Evolutionary conservation across 1,284 basidiomycete species (phyloP), one percentile per base, ranked within the genome.

Genomic region (Pseudozyma sp.): DNA sequence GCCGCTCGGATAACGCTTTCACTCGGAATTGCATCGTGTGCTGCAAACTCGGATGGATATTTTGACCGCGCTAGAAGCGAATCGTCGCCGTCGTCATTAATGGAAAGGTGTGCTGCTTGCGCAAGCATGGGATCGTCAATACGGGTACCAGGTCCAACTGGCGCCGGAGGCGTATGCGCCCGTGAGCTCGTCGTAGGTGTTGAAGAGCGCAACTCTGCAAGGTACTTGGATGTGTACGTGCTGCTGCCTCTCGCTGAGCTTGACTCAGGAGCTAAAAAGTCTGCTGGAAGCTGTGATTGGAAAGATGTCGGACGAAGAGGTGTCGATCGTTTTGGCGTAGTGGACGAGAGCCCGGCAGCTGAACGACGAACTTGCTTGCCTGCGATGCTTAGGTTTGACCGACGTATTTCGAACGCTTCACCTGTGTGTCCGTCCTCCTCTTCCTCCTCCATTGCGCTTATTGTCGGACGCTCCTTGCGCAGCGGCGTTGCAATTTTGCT

Each of bases 1-100:
- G 76, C 79, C 45, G 79, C 74, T 9, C 62, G 64, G 18, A 81
- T 74, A 13, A 65, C 59, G 48, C 61, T 59, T 50, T 76, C 76
- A 64, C 68, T 78, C 9, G 79, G 79, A 25, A 81, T 79, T 39
- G 50, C 48, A 18, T 63, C 59, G 52, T 71, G 64, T 3, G 53
- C 25, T 31, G 25, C 53, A 36, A 69, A 65, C 44, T 71, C 73
- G 14, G 53, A 48, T 3, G 59, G 55, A 34, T 58, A 76, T 40
- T 68, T 76, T 40, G 25, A 43, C 11, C 73, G 54, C 0, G 65
- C 58, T 31, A 7, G 43, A 12, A 75, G 64, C 13, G 40, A 13
- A 14, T 53, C 47, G 25, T 51, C 55, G 13, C 40, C 35, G n/a
- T 42, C 19, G 34, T 44, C 31, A 42, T n/a, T 35, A 18, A 65